Evolutionary conservation across 129 eudicot genomes (phyloP), one percentile per base, ranked within the genome.

Genomic region (Helianthus tuberosus): DNA sequence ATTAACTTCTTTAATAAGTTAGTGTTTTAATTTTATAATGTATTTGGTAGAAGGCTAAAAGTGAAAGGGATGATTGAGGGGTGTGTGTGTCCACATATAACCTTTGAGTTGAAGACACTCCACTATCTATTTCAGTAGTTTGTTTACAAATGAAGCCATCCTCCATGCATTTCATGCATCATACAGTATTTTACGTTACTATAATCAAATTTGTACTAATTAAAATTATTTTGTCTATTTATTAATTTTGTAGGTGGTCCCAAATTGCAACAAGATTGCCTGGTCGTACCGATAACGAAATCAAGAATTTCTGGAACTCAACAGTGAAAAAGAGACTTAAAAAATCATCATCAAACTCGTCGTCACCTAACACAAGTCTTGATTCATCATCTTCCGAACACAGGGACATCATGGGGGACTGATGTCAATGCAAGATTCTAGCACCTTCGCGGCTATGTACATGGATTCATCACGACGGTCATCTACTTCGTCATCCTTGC

Each of bases 211-310:
- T 29, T 46, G 7, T 63, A 16, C 51, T 57, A 66, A 54, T 3
- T 48, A 7, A 12, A 59, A 1, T 50, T 68, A 5, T 23, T 51
- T 36, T 72, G 11, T n/a, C 36, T 7, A 14, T 14, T 36, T 8
- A 71, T 6, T 27, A 13, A 8, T 64, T 44, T 23, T 13, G 0
- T 67, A 91, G 97, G 84, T 91, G 97, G 97, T 91, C 97, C 25
- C 96, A 86, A 61, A 91, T 91, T 27, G 97, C 97, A 32, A 84
- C 96, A 54, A 89, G 96, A 57, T 71, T 91, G 81, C 97, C 97
- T 0, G 96, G 97, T 12, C 88, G 97, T 3, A 91, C 97, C 1
- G 97, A 91, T 51, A 91, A 91, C 16, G 97, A 91, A 62, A 88
- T 91, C 53, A 91, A 91, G 77, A 91, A 91, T 46, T 88, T 84